Conservation (phyloP, 2,329 filamentous ascomycete species). For the Lizonia empirigonia region DNA sequence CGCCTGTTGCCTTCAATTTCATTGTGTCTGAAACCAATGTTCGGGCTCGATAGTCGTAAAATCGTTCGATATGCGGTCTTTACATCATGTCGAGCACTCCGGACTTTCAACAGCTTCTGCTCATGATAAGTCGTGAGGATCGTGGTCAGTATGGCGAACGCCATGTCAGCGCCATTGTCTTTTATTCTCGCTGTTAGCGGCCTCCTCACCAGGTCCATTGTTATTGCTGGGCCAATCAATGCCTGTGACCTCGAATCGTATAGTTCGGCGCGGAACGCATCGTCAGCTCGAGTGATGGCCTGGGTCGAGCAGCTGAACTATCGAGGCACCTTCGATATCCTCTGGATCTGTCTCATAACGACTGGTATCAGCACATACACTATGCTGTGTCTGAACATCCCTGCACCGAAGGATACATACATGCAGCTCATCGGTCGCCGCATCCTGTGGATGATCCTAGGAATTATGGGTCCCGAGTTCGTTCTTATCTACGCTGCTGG, state of each 20-base stretch:
- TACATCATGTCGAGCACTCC: no score
- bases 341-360: constrained; percentile 22
- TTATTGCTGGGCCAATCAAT: background rate
- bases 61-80: no score
- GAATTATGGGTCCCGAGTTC: constrained; percentile 17
- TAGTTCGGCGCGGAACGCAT: background rate
- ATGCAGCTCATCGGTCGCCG: constrained; percentile 4
- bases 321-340: constrained; percentile 24
- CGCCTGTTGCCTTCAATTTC: no score
- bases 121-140: no score
- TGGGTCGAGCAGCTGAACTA: constrained; percentile 22
- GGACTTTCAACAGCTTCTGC: no score
- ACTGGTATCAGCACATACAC: constrained; percentile 23
- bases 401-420: constrained; percentile 11
- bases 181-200: background rate
- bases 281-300: constrained; percentile 3
- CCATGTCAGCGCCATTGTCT: background rate
- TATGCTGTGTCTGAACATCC: constrained; percentile 20
- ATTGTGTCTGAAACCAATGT: no score
- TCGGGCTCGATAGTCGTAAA: no score
- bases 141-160: background rate
- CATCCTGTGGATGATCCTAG: constrained; percentile 9
- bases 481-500: constrained; percentile 18
- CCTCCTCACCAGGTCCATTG: background rate
- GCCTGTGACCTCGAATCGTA: constrained; percentile 4